Percentiles rank a stretch among this genome's conserved stretches.
These are phyloP conservation scores for Microsporum canis DNA, from an alignment of 2,329 filamentous ascomycete genomes.

Conservation along the genomic window DNA sequence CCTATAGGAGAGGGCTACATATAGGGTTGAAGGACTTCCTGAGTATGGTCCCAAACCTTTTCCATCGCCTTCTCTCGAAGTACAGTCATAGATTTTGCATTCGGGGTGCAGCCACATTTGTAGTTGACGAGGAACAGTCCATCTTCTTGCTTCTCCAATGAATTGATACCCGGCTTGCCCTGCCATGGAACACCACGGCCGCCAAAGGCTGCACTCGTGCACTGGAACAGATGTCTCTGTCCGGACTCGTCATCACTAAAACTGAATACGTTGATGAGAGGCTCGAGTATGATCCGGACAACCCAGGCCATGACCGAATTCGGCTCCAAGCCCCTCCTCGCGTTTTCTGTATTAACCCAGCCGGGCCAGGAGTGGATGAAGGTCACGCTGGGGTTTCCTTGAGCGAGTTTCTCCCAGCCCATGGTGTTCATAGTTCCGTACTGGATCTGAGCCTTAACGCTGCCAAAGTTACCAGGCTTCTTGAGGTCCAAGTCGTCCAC, in stretches of 20 bases:
- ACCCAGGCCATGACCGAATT: background rate
- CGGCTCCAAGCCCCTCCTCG: background rate
- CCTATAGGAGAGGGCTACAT: background rate
- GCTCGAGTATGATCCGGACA: background rate
- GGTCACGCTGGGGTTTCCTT: conserved; percentile 22
- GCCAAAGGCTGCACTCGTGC: background rate
- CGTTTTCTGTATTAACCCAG: conserved; percentile 25
- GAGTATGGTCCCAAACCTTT: background rate
- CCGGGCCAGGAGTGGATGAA: conserved; percentile 32
- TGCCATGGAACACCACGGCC: background rate
- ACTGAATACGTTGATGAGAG: background rate
- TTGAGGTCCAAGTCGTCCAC: conserved; percentile 29
- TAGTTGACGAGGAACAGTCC: background rate
- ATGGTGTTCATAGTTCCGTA: conserved; percentile 24
- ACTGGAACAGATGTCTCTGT: background rate
- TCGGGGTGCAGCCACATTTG: background rate
- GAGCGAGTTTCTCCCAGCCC: conserved; percentile 25
- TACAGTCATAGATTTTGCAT: background rate
- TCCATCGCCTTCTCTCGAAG: background rate
- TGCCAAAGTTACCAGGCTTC: conserved; percentile 19
- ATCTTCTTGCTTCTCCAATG: background rate
- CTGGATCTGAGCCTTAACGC: conserved; percentile 24
- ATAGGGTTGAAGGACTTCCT: background rate
- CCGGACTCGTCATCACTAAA: background rate
- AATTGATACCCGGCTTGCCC: background rate